phyloP scores from a whole-genome alignment of 495 filamentous ascomycete genomes.

The Penicillium lagena region DNA sequence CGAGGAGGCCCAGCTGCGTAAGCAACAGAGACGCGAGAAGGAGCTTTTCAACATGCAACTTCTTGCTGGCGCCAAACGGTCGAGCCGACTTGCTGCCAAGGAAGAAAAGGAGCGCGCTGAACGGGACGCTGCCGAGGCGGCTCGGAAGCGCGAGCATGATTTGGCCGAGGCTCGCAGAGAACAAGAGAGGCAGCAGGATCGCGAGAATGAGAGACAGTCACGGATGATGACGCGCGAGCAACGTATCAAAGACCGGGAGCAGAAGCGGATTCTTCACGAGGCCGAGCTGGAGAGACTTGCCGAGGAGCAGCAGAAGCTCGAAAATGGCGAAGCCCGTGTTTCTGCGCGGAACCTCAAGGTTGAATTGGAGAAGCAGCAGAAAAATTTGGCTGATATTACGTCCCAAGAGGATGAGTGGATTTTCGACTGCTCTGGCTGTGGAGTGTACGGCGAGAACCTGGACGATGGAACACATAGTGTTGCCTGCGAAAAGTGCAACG shows the following conservation, averaged over 20 bases:
- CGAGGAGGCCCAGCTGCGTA: constrained; percentile 60
- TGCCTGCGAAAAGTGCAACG: constrained; percentile 89
- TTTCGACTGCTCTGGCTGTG: constrained; percentile 87
- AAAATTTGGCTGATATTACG: constrained; percentile 62
- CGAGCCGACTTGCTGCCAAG: constrained; percentile 78
- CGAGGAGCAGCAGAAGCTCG: constrained; percentile 65
- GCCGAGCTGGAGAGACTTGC: constrained; percentile 73
- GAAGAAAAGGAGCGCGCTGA: constrained; percentile 69
- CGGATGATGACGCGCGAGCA: constrained; percentile 81
- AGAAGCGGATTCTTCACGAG: constrained; percentile 72
- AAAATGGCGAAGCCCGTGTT: constrained; percentile 54
- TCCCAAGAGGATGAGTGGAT: constrained; percentile 78
- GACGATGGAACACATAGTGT: constrained; percentile 92
- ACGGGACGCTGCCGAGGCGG: constrained; percentile 63
- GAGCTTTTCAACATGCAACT: constrained; percentile 75
- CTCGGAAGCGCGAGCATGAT: constrained; percentile 61
- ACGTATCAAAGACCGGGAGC: constrained; percentile 75
- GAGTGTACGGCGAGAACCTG: constrained; percentile 75
- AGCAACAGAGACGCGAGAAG: constrained; percentile 66
- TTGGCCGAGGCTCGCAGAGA: constrained; percentile 60
- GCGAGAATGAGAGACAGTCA: constrained; percentile 72
- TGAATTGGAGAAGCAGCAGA: constrained; percentile 69
- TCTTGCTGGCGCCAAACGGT: constrained; percentile 88
- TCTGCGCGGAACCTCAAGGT: constrained; percentile 74
- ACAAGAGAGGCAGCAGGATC: constrained; percentile 58